Percentiles rank a stretch among this genome's conserved stretches.
Conservation (phyloP, 2,329 filamentous ascomycete genomes). For the Colletotrichum karsti region DNA sequence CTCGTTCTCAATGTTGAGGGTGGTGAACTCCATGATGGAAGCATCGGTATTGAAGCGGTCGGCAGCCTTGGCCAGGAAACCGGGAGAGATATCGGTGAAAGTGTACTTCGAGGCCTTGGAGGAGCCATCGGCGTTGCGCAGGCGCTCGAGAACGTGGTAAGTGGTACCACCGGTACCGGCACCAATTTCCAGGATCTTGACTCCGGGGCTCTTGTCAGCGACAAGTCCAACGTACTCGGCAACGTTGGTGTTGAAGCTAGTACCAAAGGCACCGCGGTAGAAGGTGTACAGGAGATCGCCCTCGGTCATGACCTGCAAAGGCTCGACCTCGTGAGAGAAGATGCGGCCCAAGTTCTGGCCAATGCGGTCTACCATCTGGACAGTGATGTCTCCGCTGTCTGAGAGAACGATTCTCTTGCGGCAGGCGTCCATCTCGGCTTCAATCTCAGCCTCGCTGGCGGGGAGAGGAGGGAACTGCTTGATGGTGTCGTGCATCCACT, state of each 20-base stretch:
- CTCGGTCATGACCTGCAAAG: conserved; percentile 46
- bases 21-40: conserved; percentile 32
- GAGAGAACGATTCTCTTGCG: conserved; percentile 18
- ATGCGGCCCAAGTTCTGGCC: conserved; percentile 38
- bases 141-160: conserved; percentile 19
- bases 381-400: conserved; percentile 20
- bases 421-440: not conserved
- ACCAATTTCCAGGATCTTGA: conserved; percentile 19
- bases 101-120: conserved; percentile 40
- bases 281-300: conserved; percentile 42
- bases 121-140: conserved; percentile 12
- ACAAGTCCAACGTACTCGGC: conserved; percentile 26
- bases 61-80: conserved; percentile 49
- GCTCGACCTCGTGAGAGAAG: conserved; percentile 41
- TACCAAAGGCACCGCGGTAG: conserved; percentile 34
- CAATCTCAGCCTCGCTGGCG: not conserved
- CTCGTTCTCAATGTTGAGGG: conserved; percentile 42
- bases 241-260: conserved; percentile 22
- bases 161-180: conserved; percentile 22
- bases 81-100: conserved; percentile 54
- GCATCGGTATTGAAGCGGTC: conserved; percentile 37
- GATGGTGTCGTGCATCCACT: conserved; percentile 21
- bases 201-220: conserved; percentile 34
- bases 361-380: conserved; percentile 21
- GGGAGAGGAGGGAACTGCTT: conserved; percentile 11